Evolutionary conservation across 108 stramenopile species (phyloP).

Genomic region (Fistulifera pelliculosa): DNA sequence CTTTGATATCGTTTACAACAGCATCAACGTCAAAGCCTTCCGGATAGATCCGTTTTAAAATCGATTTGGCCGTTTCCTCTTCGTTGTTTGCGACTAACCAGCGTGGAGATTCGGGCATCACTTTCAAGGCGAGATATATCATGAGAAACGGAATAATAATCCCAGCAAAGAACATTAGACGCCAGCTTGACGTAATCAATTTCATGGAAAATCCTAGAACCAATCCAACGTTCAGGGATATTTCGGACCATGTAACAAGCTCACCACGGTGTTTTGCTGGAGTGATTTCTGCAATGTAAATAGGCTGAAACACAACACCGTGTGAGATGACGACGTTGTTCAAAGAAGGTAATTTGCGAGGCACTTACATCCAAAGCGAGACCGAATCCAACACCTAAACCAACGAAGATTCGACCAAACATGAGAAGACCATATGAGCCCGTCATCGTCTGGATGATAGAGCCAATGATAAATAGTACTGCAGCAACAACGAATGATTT

Average conservation of each 20-base stretch:
- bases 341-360: neutral
- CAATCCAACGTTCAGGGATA: conserved; percentile 68
- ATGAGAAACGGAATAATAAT: conserved; percentile 55
- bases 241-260: conserved; percentile 79
- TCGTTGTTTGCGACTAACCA: conserved; percentile 73
- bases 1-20: conserved; percentile 61
- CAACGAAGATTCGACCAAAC: conserved; percentile 73
- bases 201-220: conserved; percentile 66
- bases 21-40: conserved; percentile 31
- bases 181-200: conserved; percentile 54
- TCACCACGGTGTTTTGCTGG: conserved; percentile 68
- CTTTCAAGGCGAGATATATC: conserved; percentile 38
- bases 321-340: neutral
- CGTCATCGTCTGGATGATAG: conserved; percentile 34
- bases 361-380: conserved; percentile 24
- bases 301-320: conserved; percentile 46
- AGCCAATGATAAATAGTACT: conserved; percentile 62
- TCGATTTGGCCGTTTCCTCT: conserved; percentile 32
- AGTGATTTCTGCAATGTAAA: conserved; percentile 78
- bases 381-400: conserved; percentile 79
- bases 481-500: conserved; percentile 59
- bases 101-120: conserved; percentile 90
- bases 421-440: conserved; percentile 42
- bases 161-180: conserved; percentile 62
- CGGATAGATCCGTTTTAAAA: conserved; percentile 56